phyloP scores from a whole-genome alignment of 2,329 filamentous ascomycete genomes.

The Ambrosiella xylebori region DNA sequence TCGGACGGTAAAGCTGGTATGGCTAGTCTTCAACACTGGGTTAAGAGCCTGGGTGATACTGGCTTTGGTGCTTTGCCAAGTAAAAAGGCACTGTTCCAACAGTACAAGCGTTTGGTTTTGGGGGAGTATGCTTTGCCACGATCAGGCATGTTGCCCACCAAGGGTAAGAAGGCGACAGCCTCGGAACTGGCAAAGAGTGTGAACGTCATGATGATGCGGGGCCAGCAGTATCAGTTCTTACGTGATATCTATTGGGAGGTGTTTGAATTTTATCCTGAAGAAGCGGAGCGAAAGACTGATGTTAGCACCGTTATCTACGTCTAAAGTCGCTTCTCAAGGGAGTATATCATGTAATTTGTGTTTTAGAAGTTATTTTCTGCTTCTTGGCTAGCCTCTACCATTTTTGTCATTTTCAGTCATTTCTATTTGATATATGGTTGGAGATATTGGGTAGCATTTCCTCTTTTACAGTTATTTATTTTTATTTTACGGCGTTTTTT shows the following conservation, averaged over 20 bases:
- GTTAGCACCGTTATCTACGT: constrained; percentile 39
- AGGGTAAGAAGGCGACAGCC: constrained; percentile 44
- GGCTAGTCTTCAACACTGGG: constrained; percentile 51
- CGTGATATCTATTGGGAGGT: constrained; percentile 69
- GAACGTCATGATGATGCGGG: constrained; percentile 51
- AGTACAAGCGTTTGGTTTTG: constrained; percentile 65
- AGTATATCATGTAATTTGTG: background rate
- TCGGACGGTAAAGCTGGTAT: constrained; percentile 27
- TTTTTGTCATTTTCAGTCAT: background rate
- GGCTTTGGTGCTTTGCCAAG: constrained; percentile 59
- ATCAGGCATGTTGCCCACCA: constrained; percentile 27
- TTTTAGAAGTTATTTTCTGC: background rate
- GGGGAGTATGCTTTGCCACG: constrained; percentile 44
- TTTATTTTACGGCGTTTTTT: no score
- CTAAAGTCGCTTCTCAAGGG: background rate
- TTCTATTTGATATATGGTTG: no score
- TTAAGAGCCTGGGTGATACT: constrained; percentile 55
- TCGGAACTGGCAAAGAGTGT: constrained; percentile 70
- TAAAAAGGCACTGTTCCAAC: constrained; percentile 55
- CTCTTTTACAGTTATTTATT: no score
- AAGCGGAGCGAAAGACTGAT: constrained; percentile 50
- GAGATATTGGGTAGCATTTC: no score
- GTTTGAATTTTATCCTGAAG: constrained; percentile 69
- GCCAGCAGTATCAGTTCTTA: constrained; percentile 60
- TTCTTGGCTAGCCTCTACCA: background rate